phyloP scores from a whole-genome alignment of 2,329 filamentous ascomycete species.

The Paecilomyces sp. region DNA sequence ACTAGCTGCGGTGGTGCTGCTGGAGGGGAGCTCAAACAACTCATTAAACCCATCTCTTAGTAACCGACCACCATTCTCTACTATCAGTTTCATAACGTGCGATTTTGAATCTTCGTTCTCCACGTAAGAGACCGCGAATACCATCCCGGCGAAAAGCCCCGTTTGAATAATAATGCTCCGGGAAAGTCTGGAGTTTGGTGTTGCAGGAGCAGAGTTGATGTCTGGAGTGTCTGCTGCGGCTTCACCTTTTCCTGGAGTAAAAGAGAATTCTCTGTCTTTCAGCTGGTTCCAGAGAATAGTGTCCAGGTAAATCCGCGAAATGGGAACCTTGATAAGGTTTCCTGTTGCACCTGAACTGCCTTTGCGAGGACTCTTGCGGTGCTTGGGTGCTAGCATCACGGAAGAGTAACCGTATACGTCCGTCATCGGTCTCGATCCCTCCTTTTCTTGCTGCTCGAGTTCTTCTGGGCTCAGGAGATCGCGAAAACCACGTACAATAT shows the following conservation, averaged over 20 bases:
- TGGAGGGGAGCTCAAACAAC: constrained; percentile 55
- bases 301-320: constrained; percentile 40
- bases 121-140: constrained; percentile 73
- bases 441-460: constrained; percentile 14
- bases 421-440: constrained; percentile 23
- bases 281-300: constrained; percentile 40
- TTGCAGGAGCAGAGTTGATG: constrained; percentile 33
- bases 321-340: constrained; percentile 33
- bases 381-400: constrained; percentile 35
- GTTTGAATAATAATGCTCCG: constrained; percentile 25
- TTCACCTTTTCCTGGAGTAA: constrained; percentile 13
- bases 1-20: constrained; percentile 19
- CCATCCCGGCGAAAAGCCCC: constrained; percentile 70
- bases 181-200: constrained; percentile 44
- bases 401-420: constrained; percentile 38
- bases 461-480: constrained; percentile 25
- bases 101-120: constrained; percentile 51
- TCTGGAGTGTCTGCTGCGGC: constrained; percentile 30
- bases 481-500: constrained; percentile 36
- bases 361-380: constrained; percentile 34
- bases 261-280: constrained; percentile 32
- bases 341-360: constrained; percentile 19
- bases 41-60: constrained; percentile 72
- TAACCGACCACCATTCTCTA: constrained; percentile 63
- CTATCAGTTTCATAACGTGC: constrained; percentile 56